phyloP scores from a whole-genome alignment of 2,329 filamentous ascomycete genomes.

The Diplodia sapinea region DNA sequence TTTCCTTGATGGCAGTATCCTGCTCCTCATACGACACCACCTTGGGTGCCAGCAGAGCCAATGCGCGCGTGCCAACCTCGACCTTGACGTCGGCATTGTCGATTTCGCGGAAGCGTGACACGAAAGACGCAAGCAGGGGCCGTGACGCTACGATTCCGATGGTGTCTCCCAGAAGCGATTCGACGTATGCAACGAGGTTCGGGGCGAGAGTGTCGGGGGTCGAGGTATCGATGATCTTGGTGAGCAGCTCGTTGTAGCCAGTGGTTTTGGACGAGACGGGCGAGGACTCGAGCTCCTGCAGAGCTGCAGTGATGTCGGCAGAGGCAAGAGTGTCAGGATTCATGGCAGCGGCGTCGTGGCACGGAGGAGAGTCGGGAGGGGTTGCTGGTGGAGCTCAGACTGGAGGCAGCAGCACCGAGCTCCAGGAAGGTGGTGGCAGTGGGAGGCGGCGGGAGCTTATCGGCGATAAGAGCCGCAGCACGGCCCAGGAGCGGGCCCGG shows the following conservation, averaged over 20 bases:
- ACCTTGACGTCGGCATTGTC: slow-evolving; percentile 71
- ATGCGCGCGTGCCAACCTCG: slow-evolving; percentile 74
- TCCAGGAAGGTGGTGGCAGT: slow-evolving; percentile 7
- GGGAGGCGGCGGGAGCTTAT: not conserved
- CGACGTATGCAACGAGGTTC: slow-evolving; percentile 71
- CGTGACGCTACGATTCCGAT: slow-evolving; percentile 79
- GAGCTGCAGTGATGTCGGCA: slow-evolving; percentile 54
- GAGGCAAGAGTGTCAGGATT: slow-evolving; percentile 53
- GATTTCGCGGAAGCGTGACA: slow-evolving; percentile 66
- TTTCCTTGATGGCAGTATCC: slow-evolving; percentile 76
- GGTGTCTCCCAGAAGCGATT: slow-evolving; percentile 69
- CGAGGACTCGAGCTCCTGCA: slow-evolving; percentile 57
- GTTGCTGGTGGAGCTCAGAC: slow-evolving; percentile 4
- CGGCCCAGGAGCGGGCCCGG: too few species aligned
- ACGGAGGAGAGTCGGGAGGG: not conserved
- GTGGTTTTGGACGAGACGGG: slow-evolving; percentile 58
- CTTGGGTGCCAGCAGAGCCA: slow-evolving; percentile 69
- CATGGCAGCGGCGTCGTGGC: slow-evolving; percentile 28
- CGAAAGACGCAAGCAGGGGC: slow-evolving; percentile 71
- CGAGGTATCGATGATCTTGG: slow-evolving; percentile 58
- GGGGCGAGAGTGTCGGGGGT: slow-evolving; percentile 55
- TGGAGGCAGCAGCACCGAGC: slow-evolving; percentile 14
- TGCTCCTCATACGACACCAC: slow-evolving; percentile 84
- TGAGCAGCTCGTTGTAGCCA: slow-evolving; percentile 64
- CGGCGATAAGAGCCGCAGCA: not conserved